A percentile compares a stretch with the other conserved stretches of the same genome.
These are phyloP conservation scores for Dictyophora rubrovolvata DNA, from an alignment of 768 basidiomycete genomes.

Conservation along the genomic window DNA sequence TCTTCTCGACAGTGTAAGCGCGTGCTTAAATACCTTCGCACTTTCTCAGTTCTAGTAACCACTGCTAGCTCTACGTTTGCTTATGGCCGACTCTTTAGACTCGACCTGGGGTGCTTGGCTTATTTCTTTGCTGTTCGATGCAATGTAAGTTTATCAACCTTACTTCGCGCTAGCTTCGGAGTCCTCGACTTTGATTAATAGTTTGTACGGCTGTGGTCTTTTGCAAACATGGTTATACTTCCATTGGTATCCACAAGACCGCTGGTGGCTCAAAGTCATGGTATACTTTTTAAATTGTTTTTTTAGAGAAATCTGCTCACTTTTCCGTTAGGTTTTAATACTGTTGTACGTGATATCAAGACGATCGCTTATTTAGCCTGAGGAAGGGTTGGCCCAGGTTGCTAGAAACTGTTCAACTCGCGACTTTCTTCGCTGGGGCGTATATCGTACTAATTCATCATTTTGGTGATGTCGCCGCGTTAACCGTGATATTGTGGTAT, in stretches of 20 bases:
- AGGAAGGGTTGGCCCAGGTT: not conserved
- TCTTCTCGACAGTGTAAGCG: not conserved
- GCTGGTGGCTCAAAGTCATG: not conserved
- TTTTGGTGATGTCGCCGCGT: not conserved
- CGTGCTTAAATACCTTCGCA: not conserved
- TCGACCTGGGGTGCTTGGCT: not conserved
- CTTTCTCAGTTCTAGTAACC: not conserved
- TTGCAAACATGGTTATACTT: slow-evolving; percentile 1
- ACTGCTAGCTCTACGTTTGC: too few species aligned
- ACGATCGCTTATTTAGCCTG: not conserved
- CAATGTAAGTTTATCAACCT: not conserved
- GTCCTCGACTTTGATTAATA: not conserved
- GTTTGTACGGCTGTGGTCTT: not conserved
- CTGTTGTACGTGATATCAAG: not conserved
- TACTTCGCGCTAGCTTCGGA: not conserved
- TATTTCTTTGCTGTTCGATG: not conserved
- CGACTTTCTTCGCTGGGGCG: not conserved
- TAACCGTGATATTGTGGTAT: not conserved
- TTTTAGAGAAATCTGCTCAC: not conserved
- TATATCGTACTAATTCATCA: not conserved
- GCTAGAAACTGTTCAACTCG: not conserved
- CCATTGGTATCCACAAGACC: slow-evolving; percentile 1
- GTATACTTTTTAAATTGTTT: not conserved
- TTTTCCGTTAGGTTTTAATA: not conserved
- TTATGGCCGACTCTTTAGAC: not conserved